A percentile compares a stretch with the other conserved stretches of the same genome.
These are phyloP conservation scores for Elaphomyces granulatus DNA, from an alignment of 495 filamentous ascomycete species.

Conservation along the genomic window DNA sequence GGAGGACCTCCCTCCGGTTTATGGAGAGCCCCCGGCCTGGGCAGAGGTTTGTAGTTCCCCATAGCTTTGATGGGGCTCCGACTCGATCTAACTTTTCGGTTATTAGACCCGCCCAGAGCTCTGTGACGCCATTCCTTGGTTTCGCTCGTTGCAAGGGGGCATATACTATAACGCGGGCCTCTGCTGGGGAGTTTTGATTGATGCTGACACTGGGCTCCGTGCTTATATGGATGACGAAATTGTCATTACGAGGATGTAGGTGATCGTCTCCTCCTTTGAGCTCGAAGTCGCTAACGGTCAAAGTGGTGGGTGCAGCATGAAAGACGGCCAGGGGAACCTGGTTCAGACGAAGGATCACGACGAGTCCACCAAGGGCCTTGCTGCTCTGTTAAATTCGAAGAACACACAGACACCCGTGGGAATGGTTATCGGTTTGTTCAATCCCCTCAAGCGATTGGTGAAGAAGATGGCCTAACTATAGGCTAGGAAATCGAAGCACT, in stretches of 20 bases:
- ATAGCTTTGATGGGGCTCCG: not conserved
- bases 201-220: slow-evolving; percentile 37
- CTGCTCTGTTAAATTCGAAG: slow-evolving; percentile 25
- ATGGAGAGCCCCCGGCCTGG: slow-evolving; percentile 40
- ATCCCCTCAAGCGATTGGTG: not conserved
- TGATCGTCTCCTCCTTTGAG: slow-evolving; percentile 2
- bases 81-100: slow-evolving; percentile 4
- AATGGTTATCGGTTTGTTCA: slow-evolving; percentile 43
- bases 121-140: slow-evolving; percentile 56
- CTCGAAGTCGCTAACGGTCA: slow-evolving; percentile 10
- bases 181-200: slow-evolving; percentile 46
- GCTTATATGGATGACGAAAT: slow-evolving; percentile 50
- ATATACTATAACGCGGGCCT: slow-evolving; percentile 34
- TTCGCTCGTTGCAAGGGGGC: slow-evolving; percentile 45
- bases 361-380: slow-evolving; percentile 14
- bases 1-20: no score
- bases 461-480: slow-evolving; percentile 1
- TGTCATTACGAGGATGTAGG: slow-evolving; percentile 53
- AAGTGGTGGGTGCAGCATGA: slow-evolving; percentile 38
- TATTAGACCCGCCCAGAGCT: slow-evolving; percentile 40
- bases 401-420: slow-evolving; percentile 30
- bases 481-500: slow-evolving; percentile 36
- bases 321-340: slow-evolving; percentile 27
- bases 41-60: slow-evolving; percentile 28
- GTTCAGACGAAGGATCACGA: slow-evolving; percentile 31